Base-by-base conservation (phyloP, 768 basidiomycete species). In the Candolleomyces aberdarensis region DNA sequence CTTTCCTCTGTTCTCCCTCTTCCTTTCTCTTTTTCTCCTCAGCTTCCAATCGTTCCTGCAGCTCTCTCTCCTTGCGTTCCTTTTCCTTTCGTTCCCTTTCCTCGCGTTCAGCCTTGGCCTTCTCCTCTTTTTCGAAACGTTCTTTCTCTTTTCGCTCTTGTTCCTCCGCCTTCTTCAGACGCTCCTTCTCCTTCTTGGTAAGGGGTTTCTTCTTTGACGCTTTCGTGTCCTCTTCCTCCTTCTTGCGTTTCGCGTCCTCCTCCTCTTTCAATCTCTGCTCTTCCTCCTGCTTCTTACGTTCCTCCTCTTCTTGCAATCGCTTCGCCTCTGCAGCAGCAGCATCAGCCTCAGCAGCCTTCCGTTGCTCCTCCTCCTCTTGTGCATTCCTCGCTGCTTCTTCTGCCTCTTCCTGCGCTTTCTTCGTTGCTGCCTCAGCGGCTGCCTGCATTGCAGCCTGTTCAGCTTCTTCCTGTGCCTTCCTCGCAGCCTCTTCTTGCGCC, bases 341-440 rank as follows among this genome's bases (percentile, higher is more conserved):
- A 55, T 62, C 8, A 57, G 60, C 7, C 46, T 58, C n/a, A 56
- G 44, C 36, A 51, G 43, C 39, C 60, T 61, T 36, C 50, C 31
- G 39, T 29, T 58, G 39, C 41, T 32, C 29, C n/a, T 47, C 44
- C 36, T 0, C 36, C 1, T 11, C 32, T 5, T 52, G 32, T 17
- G 26, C 17, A 4, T 44, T 6, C 72, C 84, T 85, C 69, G 93
- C 92, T 36, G 77, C 81, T 36, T 90, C 81, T 32, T 90, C 76
- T 55, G 92, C 74, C 60, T 75, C 71, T 7, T 79, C 76, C 2
- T 80, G 76, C 47, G 76, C 72, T 46, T 77, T 72, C 9, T 75
- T 68, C n/a, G 76, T 76, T 0, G 77, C 67, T n/a, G 72, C 68
- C 40, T 8, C 43, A 22, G 43, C 26, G 72, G 84, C 84, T 69